phyloP scores from a whole-genome alignment of 257 asterid species.

The Sherardia arvensis region DNA sequence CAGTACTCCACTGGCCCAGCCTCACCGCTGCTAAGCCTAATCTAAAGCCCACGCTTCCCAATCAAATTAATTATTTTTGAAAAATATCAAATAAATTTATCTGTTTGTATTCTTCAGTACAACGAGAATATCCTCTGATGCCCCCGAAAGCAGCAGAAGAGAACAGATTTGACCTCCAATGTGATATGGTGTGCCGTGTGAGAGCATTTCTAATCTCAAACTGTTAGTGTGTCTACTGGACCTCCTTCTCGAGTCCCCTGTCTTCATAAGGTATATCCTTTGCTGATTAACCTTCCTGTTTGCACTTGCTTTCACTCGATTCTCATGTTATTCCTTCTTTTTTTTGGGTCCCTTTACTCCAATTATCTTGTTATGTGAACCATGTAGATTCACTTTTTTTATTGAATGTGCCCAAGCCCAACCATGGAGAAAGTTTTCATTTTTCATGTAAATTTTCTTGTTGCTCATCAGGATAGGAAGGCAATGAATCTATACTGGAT shows the following conservation, averaged over 20 bases:
- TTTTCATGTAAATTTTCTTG: neutral
- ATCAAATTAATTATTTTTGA: too few species aligned
- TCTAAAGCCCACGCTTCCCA: neutral
- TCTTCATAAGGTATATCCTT: constrained; percentile 7
- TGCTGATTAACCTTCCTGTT: neutral
- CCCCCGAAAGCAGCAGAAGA: neutral
- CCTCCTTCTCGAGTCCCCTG: constrained; percentile 1
- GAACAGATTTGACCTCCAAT: neutral
- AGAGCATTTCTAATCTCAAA: neutral
- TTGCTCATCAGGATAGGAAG: neutral
- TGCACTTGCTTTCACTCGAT: neutral
- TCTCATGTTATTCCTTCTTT: neutral
- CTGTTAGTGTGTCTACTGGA: constrained; percentile 3
- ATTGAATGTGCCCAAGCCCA: neutral
- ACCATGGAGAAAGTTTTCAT: neutral
- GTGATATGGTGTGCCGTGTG: neutral
- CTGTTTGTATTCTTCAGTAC: neutral
- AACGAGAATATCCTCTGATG: neutral
- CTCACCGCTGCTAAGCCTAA: neutral
- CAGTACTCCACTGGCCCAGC: too few species aligned
- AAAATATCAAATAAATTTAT: too few species aligned
- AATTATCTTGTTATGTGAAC: neutral
- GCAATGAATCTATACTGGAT: neutral
- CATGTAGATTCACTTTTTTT: neutral
- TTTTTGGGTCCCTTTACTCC: neutral